phyloP scores from a whole-genome alignment of 2,329 filamentous ascomycete species.

The Sordariomycetes sp. region DNA sequence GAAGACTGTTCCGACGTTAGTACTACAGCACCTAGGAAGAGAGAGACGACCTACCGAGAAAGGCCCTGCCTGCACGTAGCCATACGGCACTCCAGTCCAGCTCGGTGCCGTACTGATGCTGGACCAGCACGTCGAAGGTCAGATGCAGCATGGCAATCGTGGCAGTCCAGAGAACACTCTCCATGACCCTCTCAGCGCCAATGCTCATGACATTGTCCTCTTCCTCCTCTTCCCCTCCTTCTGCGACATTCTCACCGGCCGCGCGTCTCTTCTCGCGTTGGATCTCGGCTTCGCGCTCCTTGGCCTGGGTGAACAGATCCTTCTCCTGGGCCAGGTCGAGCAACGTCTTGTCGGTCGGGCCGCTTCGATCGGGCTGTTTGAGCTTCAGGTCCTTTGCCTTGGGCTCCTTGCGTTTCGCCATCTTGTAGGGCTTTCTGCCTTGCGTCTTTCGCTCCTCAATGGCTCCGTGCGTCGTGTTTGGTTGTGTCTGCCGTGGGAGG shows the following conservation, averaged over 20 bases:
- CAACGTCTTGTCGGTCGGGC: slow-evolving; percentile 55
- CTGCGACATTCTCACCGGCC: slow-evolving; percentile 9
- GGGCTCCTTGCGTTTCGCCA: slow-evolving; percentile 40
- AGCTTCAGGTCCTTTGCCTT: slow-evolving; percentile 48
- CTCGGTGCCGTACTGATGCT: slow-evolving; percentile 66
- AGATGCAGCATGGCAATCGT: slow-evolving; percentile 66
- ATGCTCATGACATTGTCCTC: slow-evolving; percentile 28
- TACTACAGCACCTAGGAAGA: slow-evolving; percentile 2
- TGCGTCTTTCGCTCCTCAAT: too few relatives aligned
- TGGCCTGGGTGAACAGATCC: slow-evolving; percentile 44
- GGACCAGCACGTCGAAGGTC: slow-evolving; percentile 69
- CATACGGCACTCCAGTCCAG: slow-evolving; percentile 50
- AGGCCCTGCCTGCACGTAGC: slow-evolving; percentile 40
- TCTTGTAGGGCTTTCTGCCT: too few relatives aligned
- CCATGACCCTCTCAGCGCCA: slow-evolving; percentile 40
- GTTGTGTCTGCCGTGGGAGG: background rate
- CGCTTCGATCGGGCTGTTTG: slow-evolving; percentile 59
- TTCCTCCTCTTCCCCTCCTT: slow-evolving; percentile 17
- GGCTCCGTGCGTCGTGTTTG: too few relatives aligned
- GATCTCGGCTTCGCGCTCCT: slow-evolving; percentile 23
- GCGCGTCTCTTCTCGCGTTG: slow-evolving; percentile 10
- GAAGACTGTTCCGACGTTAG: slow-evolving; percentile 33
- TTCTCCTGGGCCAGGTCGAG: slow-evolving; percentile 62
- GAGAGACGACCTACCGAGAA: slow-evolving; percentile 31
- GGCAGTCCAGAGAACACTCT: slow-evolving; percentile 48